Conservation (phyloP, 73 alveolate genomes). For the Uronychia setigera region DNA sequence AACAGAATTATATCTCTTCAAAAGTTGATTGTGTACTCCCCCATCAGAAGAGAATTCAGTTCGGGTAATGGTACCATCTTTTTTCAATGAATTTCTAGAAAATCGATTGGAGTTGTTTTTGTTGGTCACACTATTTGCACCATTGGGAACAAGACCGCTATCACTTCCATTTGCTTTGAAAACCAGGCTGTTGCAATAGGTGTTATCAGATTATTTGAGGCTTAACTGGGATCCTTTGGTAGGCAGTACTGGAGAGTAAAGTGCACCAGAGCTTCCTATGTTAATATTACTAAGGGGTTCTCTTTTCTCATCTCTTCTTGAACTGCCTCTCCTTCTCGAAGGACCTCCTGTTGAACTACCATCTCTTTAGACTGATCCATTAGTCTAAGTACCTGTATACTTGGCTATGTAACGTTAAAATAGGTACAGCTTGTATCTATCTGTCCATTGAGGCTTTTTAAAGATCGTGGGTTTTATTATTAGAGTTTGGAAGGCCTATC, state of each 20-base stretch:
- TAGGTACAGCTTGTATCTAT: not conserved
- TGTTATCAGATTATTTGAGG: too few relatives aligned
- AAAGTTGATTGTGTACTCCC: not conserved
- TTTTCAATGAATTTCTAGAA: not conserved
- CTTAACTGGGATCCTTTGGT: too few relatives aligned
- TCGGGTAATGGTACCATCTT: not conserved
- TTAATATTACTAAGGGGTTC: not conserved
- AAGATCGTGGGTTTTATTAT: not conserved
- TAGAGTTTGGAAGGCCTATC: not conserved
- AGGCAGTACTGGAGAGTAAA: not conserved
- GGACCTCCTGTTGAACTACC: not conserved
- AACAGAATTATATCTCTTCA: not conserved
- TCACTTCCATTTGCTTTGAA: too few relatives aligned
- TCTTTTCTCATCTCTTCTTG: not conserved
- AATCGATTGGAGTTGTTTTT: too few relatives aligned
- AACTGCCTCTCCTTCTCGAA: not conserved
- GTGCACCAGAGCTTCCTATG: not conserved
- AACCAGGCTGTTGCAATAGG: too few relatives aligned
- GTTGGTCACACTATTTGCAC: too few relatives aligned
- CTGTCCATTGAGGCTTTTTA: not conserved
- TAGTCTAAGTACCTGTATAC: not conserved
- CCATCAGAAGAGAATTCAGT: not conserved
- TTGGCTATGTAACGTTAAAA: not conserved
- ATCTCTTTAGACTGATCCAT: not conserved
- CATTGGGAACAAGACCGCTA: too few relatives aligned